These are phyloP conservation scores for Silene coronaria DNA, from an alignment of 179 eudicot genomes.

Conservation along the genomic window DNA sequence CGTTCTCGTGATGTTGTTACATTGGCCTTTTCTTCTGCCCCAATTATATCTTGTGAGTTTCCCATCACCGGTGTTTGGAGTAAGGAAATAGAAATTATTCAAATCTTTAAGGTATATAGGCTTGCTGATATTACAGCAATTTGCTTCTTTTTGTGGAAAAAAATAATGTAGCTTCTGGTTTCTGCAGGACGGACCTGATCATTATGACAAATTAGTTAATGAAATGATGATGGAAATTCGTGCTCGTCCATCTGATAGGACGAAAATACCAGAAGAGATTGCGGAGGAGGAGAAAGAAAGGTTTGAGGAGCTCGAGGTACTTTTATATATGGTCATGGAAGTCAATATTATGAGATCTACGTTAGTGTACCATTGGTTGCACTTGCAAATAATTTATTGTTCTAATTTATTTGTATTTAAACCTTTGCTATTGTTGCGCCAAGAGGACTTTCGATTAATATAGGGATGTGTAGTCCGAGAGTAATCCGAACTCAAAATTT, in stretches of 20 bases:
- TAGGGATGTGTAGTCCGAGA: not conserved
- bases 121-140: not conserved
- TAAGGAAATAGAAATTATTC: not conserved
- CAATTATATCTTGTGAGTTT: not conserved
- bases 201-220: slow-evolving; percentile 70
- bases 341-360: not conserved
- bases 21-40: not conserved
- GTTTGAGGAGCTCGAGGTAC: slow-evolving; percentile 80
- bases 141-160: not conserved
- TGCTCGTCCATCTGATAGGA: slow-evolving; percentile 87
- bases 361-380: not conserved
- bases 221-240: slow-evolving; percentile 73
- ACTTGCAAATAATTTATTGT: not conserved
- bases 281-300: slow-evolving; percentile 93
- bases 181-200: slow-evolving; percentile 72
- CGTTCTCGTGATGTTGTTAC: not conserved
- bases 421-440: not conserved
- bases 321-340: slow-evolving; percentile 9
- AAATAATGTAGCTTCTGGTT: not conserved
- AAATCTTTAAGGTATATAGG: not conserved
- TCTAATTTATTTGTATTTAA: not conserved
- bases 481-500: too few relatives aligned
- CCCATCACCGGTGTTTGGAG: not conserved
- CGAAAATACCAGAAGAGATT: slow-evolving; percentile 89
- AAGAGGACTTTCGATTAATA: not conserved